Evolutionary conservation across 2,329 filamentous ascomycete genomes (phyloP).

Genomic region (Phialocephala subalpina): DNA sequence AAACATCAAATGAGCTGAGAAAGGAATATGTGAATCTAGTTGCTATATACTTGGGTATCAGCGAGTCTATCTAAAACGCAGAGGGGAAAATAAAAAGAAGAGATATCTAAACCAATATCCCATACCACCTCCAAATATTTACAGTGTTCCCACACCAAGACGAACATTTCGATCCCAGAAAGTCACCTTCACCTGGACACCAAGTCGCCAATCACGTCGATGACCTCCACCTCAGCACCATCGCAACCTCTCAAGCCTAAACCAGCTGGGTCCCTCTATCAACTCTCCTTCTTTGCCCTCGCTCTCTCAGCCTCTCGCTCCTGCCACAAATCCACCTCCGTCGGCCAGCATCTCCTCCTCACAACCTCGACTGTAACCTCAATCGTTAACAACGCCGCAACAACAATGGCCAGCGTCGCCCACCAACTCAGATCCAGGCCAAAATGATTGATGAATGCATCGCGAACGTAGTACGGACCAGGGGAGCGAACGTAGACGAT

Average conservation of each 20-base stretch:
- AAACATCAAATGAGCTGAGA: too few species aligned
- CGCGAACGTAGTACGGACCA: slow-evolving; percentile 72
- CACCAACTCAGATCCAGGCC: slow-evolving; percentile 79
- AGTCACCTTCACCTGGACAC: too few species aligned
- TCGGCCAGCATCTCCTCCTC: slow-evolving; percentile 73
- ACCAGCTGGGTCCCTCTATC: slow-evolving; percentile 6
- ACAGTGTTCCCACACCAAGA: not conserved
- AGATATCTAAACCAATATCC: not conserved
- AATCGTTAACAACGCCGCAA: slow-evolving; percentile 68
- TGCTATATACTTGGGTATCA: slow-evolving; percentile 1
- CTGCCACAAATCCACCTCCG: slow-evolving; percentile 83
- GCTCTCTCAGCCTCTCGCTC: slow-evolving; percentile 65
- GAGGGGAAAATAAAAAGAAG: not conserved
- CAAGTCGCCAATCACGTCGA: not conserved
- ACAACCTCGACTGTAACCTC: slow-evolving; percentile 73
- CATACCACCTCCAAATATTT: not conserved
- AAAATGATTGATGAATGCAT: slow-evolving; percentile 73
- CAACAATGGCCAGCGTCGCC: slow-evolving; percentile 70
- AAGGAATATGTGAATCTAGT: not conserved
- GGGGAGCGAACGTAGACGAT: slow-evolving; percentile 58
- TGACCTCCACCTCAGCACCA: not conserved
- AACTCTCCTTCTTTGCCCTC: slow-evolving; percentile 17
- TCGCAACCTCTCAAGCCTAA: too few species aligned
- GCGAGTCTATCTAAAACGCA: not conserved
- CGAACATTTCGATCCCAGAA: too few species aligned